Base-by-base conservation (phyloP, 108 stramenopile genomes). In the Cyclotella sp. region DNA sequence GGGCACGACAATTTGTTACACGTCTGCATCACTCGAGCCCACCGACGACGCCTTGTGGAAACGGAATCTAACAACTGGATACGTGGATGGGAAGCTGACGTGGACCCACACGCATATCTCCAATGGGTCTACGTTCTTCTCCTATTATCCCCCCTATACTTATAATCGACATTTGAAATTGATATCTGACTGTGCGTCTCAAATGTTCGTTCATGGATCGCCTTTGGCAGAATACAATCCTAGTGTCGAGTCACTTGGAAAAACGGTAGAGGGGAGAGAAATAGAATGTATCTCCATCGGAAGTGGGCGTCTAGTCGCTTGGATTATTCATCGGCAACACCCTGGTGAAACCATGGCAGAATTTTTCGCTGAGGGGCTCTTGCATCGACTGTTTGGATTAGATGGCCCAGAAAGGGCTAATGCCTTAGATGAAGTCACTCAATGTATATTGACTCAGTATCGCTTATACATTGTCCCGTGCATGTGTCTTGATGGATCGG, bases 311-410 rank as follows among this genome's bases (percentile, higher is more conserved):
- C 47, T 39, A 27, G 63, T 58, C 10, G 90, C 87, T 58, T 94
- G 93, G 93, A 81, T 94, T 47, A 92, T 91, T 58, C 93, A 94
- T 73, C 88, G 91, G 28, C 93, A 94, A 66, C 93, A 92, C 73
- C 93, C 93, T 12, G 93, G 93, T 18, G 93, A 94, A 54, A 89
- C 88, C 26, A 94, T 94, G 93, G 93, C 93, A 18, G 93, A 88
- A 64, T 83, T 81, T 54, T 90, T 89, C 63, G 90, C 90, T 9
- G 90, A 89, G 49, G 90, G 91, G 43, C 42, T 96, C 21, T 68
- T 94, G 76, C 87, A 81, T 64, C 83, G 93, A 27, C 52, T 93
- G 9, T 55, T 9, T 55, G 55, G 55, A 55, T 24, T 55, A 0
- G 21, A 26, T 55, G 24, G 21, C 24, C 11, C 55, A 7, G 24